Conservation (phyloP, 164 flowering plant genomes). For the Vitis vinifera region DNA sequence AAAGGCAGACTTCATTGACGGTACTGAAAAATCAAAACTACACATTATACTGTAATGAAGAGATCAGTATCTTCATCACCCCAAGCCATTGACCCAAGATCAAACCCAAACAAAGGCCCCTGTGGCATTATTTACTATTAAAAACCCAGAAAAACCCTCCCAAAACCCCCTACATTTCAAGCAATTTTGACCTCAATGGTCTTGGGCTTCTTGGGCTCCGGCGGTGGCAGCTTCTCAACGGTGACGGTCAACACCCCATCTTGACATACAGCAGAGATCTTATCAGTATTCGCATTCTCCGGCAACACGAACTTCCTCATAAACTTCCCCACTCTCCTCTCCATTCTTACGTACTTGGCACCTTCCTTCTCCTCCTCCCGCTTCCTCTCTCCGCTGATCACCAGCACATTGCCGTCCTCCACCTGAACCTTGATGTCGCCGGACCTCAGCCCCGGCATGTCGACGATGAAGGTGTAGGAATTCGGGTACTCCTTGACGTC, state of each 20-base stretch:
- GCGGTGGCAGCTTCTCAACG: conserved; percentile 61
- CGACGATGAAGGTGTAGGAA: conserved; percentile 28
- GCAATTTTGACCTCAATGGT: conserved; percentile 55
- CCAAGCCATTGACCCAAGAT: no score
- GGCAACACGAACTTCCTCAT: conserved; percentile 66
- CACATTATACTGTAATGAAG: no score
- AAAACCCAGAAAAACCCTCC: not conserved
- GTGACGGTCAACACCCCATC: conserved; percentile 66
- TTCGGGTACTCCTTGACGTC: conserved; percentile 30
- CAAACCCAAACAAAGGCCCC: no score
- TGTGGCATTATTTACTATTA: not conserved
- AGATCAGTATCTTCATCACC: no score
- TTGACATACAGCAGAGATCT: conserved; percentile 43
- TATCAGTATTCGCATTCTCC: conserved; percentile 50
- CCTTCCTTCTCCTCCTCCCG: conserved; percentile 46
- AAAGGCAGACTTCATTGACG: no score
- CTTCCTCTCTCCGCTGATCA: conserved; percentile 39
- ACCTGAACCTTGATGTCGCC: conserved; percentile 38
- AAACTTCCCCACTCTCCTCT: conserved; percentile 59
- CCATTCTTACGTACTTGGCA: conserved; percentile 58
- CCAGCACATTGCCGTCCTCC: conserved; percentile 38
- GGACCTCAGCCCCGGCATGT: conserved; percentile 41
- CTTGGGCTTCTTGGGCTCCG: conserved; percentile 72
- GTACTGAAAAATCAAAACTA: no score
- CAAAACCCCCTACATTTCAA: not conserved